Base-by-base conservation (phyloP, 2,329 filamentous ascomycete species). In the Colletotrichum orchidophilum region DNA sequence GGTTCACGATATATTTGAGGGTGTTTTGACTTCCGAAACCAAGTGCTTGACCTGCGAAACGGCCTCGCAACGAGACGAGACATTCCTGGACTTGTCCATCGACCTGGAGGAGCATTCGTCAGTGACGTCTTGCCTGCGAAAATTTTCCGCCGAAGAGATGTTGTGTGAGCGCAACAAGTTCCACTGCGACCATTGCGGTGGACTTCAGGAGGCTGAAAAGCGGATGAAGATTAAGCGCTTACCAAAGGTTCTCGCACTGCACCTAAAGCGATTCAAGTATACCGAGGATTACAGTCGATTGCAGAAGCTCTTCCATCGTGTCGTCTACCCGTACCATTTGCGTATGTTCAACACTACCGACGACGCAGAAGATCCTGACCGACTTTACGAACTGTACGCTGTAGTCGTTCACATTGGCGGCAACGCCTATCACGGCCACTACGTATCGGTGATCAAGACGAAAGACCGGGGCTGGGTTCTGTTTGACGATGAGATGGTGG, bases 61-160 rank as follows among this genome's bases (percentile, higher is more conserved):
- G 63, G 92, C 94, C 29, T 99, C 96, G 5, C 95, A 97, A 79
- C 88, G 96, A 78, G 96, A 99, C 79, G 96, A 99, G 83, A 94
- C 95, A 0, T 99, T 99, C 78, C 85, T 99, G 60, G 96, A 99
- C 81, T 85, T 99, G 24, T 98, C 96, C 0, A 97, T 99, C 66
- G 96, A 99, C 81, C 85, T 99, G 13, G 95, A 97, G 75, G 92
- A 98, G 78, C 95, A 98, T 80, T 95, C 95, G 0, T 99, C 96
- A 0, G 96, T 99, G 3, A 98, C 96, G 3, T 96, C 96, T 29
- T 99, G 96, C 80, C 83, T 99, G 74, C 90, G 94, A 70, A 97
- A 98, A 77, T 99, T 99, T 78, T 99, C 96, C 0, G 95, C 96
- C 55, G 96, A 98, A 77, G 96, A 99, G 81, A 98, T 98, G 94